A percentile compares a stretch with the other conserved stretches of the same genome.
phyloP scores from a whole-genome alignment of 768 basidiomycete species.

The Mycena galericulata region DNA sequence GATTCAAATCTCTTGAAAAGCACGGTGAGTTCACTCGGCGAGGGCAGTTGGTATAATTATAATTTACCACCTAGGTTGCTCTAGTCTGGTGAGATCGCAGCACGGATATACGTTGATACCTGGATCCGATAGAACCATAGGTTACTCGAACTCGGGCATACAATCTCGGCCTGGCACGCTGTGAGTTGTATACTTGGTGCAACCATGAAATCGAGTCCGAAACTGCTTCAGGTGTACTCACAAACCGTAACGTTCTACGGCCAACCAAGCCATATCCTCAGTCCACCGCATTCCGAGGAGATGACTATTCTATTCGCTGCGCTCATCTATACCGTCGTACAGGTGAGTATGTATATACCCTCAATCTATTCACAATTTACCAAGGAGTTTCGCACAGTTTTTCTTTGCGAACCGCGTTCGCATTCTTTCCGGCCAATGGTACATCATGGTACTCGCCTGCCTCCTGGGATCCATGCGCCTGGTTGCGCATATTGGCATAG shows the following conservation, averaged over 20 bases:
- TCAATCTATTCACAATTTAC: neutral
- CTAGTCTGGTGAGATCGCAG: neutral
- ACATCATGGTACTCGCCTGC: conserved; percentile 8
- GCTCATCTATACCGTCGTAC: conserved; percentile 14
- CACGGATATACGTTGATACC: no score
- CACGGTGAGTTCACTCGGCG: neutral
- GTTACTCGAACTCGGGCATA: conserved; percentile 20
- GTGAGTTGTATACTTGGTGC: neutral
- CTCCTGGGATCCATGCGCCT: neutral
- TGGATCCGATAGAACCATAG: neutral
- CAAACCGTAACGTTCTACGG: conserved; percentile 24
- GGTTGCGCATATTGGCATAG: neutral
- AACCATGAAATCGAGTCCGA: neutral
- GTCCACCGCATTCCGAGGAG: conserved; percentile 11
- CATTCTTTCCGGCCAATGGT: neutral
- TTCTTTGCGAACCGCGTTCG: conserved; percentile 22
- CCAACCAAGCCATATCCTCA: neutral
- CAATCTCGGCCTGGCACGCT: conserved; percentile 15
- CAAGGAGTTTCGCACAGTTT: neutral
- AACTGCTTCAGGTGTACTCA: neutral
- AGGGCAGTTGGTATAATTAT: neutral
- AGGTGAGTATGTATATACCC: neutral
- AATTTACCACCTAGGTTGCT: neutral
- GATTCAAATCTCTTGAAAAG: conserved; percentile 10
- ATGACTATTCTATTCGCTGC: conserved; percentile 11